A percentile compares a stretch with the other conserved stretches of the same genome.
Conservation (phyloP, 495 filamentous ascomycete species). For the Aspergillus campestris region DNA sequence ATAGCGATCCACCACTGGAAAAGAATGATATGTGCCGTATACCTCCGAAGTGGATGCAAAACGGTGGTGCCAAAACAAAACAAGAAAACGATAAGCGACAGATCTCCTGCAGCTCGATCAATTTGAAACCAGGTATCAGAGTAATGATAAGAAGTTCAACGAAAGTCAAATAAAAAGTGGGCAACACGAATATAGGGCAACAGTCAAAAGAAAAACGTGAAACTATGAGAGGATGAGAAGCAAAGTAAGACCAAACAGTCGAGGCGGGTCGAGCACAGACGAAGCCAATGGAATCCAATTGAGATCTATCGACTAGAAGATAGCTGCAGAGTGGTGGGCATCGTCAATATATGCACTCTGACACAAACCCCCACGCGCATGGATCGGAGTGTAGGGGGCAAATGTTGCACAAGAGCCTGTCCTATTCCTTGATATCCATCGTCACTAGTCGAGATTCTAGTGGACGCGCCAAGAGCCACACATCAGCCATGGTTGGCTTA, state of each 20-base stretch:
- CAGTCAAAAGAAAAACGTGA: neutral
- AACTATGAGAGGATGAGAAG: too few relatives aligned
- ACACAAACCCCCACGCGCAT: neutral
- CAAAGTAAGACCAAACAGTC: too few relatives aligned
- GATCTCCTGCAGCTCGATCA: neutral
- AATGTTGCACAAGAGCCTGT: too few relatives aligned
- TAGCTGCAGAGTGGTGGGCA: neutral
- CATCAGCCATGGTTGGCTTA: constrained; percentile 6
- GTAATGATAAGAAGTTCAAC: too few relatives aligned
- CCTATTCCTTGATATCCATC: neutral
- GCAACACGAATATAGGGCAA: neutral
- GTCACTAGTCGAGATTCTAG: neutral
- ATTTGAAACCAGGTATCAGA: neutral
- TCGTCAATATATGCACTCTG: neutral
- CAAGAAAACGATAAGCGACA: neutral
- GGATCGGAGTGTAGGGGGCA: neutral
- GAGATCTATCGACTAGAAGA: neutral
- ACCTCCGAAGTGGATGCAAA: neutral
- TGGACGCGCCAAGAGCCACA: constrained; percentile 1
- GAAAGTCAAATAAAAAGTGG: neutral
- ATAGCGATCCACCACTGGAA: too few relatives aligned
- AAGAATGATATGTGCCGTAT: too few relatives aligned
- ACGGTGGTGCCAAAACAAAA: neutral
- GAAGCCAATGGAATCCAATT: neutral
- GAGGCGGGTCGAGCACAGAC: too few relatives aligned